Conservation (phyloP, 306 rosid species). For the Potentilla sterilis region DNA sequence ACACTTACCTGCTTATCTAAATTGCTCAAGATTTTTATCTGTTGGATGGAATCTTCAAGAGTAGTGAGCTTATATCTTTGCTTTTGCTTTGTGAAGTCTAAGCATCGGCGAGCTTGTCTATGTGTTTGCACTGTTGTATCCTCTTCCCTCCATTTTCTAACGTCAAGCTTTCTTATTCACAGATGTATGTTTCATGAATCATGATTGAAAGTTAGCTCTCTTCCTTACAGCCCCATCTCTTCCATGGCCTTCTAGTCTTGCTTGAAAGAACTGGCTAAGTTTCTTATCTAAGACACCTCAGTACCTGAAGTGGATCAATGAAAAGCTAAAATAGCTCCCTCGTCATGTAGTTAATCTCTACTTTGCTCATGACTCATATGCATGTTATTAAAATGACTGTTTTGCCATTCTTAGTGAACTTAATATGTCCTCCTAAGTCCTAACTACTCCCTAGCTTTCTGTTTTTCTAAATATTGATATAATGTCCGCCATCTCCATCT, state of each 20-base stretch:
- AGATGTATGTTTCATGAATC: not conserved
- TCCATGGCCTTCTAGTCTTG: not conserved
- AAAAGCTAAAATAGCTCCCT: not conserved
- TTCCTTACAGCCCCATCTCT: not conserved
- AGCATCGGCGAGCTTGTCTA: not conserved
- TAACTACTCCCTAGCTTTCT: not conserved
- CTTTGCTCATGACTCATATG: not conserved
- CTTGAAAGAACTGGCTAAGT: conserved; percentile 4
- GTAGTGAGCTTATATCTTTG: not conserved
- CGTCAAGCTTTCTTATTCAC: not conserved
- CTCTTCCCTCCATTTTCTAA: not conserved
- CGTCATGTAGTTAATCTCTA: not conserved
- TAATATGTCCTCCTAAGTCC: not conserved
- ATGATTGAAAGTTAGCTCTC: not conserved
- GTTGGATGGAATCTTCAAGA: not conserved
- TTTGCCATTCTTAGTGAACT: not conserved
- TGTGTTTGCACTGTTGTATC: not conserved
- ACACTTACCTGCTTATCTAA: not conserved
- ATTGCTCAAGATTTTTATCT: too few relatives aligned
- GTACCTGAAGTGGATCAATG: not conserved
- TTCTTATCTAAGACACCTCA: not conserved
- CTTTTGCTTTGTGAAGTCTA: not conserved
- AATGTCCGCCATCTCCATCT: too few relatives aligned
- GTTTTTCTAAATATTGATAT: not conserved
- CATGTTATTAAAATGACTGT: not conserved